Evolutionary conservation across 495 filamentous ascomycete genomes (phyloP).

Genomic region (Talaromyces liani): DNA sequence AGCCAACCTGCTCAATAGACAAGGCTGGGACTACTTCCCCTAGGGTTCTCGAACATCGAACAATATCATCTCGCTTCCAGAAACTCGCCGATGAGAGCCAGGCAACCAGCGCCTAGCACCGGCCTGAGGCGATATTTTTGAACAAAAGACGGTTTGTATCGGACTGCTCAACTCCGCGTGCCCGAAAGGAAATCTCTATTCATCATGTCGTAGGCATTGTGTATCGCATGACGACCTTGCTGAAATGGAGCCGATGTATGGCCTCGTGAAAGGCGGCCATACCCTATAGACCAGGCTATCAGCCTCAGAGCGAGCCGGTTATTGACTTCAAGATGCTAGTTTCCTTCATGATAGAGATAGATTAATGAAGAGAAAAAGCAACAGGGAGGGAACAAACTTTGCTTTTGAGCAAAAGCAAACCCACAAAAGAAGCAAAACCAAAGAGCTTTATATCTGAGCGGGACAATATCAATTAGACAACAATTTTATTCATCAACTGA

Average conservation of each 20-base stretch:
- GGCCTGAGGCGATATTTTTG: too few relatives aligned
- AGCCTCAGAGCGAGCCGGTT: neutral
- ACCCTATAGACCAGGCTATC: neutral
- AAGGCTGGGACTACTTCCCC: too few relatives aligned
- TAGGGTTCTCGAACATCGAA: too few relatives aligned
- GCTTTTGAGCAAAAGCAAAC: neutral
- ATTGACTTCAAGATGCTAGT: neutral
- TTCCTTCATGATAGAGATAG: neutral
- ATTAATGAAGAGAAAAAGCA: neutral
- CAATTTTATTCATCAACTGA: neutral
- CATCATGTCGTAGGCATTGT: too few relatives aligned
- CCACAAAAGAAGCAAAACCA: neutral
- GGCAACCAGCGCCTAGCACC: too few relatives aligned
- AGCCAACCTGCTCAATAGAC: too few relatives aligned
- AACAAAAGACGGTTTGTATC: too few relatives aligned
- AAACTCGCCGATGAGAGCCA: too few relatives aligned
- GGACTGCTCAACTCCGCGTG: too few relatives aligned
- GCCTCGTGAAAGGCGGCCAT: neutral
- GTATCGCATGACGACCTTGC: too few relatives aligned
- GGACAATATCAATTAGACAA: neutral
- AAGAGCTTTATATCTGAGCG: neutral
- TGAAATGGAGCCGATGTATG: neutral
- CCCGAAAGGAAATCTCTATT: too few relatives aligned
- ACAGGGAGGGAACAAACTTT: neutral
- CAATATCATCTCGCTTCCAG: too few relatives aligned